Conservation (phyloP, 2,329 filamentous ascomycete species). For the Penicillium italicum region DNA sequence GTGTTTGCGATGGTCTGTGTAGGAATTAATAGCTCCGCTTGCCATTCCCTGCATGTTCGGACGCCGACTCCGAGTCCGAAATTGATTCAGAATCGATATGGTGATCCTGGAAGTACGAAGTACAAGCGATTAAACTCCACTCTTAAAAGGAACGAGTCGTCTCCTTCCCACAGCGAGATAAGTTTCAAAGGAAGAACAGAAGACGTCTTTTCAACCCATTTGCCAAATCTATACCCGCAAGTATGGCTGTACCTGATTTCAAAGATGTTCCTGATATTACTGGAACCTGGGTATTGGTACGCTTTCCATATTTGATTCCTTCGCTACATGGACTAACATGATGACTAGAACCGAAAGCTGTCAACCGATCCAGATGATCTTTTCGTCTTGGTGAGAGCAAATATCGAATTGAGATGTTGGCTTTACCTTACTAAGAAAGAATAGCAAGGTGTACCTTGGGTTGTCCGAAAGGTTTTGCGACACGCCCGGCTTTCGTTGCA, state of each 20-base stretch:
- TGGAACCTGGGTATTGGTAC: slow-evolving; percentile 17
- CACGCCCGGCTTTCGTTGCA: slow-evolving; percentile 15
- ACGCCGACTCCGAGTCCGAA: slow-evolving; percentile 19
- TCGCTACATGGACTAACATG: not conserved
- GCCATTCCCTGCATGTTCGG: slow-evolving; percentile 4
- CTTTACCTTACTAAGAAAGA: not conserved
- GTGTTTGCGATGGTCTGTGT: not conserved
- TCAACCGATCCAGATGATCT: slow-evolving; percentile 19
- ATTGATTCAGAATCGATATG: not conserved
- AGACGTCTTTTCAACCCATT: not conserved
- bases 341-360: slow-evolving; percentile 15
- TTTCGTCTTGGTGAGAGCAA: slow-evolving; percentile 12
- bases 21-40: not conserved
- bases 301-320: not conserved
- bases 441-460: slow-evolving; percentile 21
- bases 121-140: not conserved
- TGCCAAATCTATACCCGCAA: not conserved
- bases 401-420: not conserved
- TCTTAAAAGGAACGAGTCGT: not conserved
- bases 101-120: not conserved
- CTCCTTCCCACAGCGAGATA: not conserved
- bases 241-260: slow-evolving; percentile 7
- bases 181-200: too few species aligned
- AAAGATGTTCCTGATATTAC: slow-evolving; percentile 8
- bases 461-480: slow-evolving; percentile 13